Conservation (phyloP, 331 rosid species). For the Rhamnella rubrinervis region DNA sequence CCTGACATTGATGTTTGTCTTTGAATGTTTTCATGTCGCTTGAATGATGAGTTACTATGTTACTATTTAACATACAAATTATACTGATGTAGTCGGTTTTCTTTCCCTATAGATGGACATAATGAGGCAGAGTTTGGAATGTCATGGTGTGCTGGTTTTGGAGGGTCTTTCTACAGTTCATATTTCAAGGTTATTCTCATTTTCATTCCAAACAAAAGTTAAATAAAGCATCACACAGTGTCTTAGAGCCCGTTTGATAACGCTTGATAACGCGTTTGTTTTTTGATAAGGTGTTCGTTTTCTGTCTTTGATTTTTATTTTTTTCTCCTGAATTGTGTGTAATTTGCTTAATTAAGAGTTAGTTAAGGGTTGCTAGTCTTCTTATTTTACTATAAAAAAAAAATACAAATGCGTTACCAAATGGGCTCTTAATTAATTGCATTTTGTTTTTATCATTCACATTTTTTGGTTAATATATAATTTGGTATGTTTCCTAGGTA, state of each 20-base stretch:
- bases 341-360: too few species aligned
- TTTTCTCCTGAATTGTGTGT: too few species aligned
- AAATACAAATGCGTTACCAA: too few species aligned
- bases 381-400: too few species aligned
- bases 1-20: background rate
- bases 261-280: too few species aligned
- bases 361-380: too few species aligned
- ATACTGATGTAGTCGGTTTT: slow-evolving; percentile 20
- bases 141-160: slow-evolving; percentile 96
- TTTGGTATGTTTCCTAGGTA: slow-evolving; percentile 46
- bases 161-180: slow-evolving; percentile 72
- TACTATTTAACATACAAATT: slow-evolving; percentile 1
- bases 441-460: background rate
- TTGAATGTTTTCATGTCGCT: too few species aligned
- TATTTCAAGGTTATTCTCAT: slow-evolving; percentile 66
- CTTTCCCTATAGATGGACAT: slow-evolving; percentile 71
- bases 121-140: slow-evolving; percentile 90
- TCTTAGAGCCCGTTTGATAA: too few species aligned
- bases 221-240: background rate
- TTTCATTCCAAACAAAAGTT: background rate
- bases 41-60: background rate
- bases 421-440: too few species aligned
- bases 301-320: too few species aligned
- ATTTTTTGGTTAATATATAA: background rate
- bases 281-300: too few species aligned